Conservation (phyloP, 352 stramenopile species). For the Phytophthora megakarya region DNA sequence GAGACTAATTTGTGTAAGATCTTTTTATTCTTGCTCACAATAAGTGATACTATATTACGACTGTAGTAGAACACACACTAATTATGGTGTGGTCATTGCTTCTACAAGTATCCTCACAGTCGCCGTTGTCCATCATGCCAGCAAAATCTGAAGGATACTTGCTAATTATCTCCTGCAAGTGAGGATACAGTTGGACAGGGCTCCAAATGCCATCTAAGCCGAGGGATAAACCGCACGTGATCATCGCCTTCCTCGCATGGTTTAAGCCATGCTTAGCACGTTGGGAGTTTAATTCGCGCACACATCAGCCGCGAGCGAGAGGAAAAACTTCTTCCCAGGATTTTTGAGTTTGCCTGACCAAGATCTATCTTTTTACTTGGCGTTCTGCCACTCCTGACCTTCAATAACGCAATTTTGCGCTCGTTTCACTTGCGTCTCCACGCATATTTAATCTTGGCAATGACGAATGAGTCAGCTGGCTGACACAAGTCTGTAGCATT, state of each 20-base stretch:
- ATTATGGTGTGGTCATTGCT: background rate
- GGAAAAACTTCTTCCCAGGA: background rate
- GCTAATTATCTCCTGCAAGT: background rate
- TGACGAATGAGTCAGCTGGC: constrained; percentile 14
- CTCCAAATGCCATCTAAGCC: background rate
- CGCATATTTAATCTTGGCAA: background rate
- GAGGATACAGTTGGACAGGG: background rate
- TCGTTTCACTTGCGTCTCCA: constrained; percentile 12
- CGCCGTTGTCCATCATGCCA: background rate
- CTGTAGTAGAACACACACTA: background rate
- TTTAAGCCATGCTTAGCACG: background rate
- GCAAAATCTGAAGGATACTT: background rate
- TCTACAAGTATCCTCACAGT: background rate
- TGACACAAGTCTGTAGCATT: background rate
- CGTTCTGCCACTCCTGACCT: constrained; percentile 3
- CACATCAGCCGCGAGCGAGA: background rate
- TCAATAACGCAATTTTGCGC: constrained; percentile 17
- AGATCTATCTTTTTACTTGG: background rate
- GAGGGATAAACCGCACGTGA: background rate
- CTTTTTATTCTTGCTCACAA: background rate
- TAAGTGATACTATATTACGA: no score
- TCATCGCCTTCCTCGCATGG: background rate
- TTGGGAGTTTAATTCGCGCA: background rate
- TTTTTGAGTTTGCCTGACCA: background rate
- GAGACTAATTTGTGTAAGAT: background rate